Conservation (phyloP, 306 rosid genomes). For the Dalbergia cochinchinensis region DNA sequence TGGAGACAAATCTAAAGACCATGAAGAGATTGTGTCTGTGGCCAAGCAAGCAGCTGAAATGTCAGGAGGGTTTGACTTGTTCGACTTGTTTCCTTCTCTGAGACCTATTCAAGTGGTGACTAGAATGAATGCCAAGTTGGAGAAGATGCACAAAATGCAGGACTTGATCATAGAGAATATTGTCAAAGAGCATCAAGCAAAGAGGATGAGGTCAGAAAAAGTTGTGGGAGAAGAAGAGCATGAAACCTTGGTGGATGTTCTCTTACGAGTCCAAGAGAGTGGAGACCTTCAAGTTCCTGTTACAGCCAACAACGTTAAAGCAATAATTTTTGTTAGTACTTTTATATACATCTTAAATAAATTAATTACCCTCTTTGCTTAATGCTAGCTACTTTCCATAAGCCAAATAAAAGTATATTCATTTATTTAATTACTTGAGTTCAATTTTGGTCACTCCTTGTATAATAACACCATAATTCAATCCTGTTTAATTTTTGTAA, state of each 20-base stretch:
- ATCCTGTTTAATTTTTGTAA: too few relatives aligned
- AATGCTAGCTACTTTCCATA: too few relatives aligned
- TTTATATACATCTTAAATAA: too few relatives aligned
- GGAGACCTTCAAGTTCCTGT: not conserved
- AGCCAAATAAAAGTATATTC: too few relatives aligned
- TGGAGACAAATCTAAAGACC: not conserved
- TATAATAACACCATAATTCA: too few relatives aligned
- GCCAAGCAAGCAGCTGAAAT: not conserved
- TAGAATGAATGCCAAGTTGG: not conserved
- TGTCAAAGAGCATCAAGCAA: not conserved
- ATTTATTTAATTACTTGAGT: too few relatives aligned
- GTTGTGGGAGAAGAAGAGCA: not conserved
- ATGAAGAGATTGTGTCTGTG: not conserved
- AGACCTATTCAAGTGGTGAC: not conserved
- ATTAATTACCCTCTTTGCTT: too few relatives aligned
- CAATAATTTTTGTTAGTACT: not conserved
- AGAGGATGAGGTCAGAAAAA: not conserved
- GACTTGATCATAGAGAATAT: not conserved
- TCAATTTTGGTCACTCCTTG: too few relatives aligned
- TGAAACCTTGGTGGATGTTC: not conserved
- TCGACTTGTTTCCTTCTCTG: not conserved
- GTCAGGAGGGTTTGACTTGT: not conserved
- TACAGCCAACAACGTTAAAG: not conserved
- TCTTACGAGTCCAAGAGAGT: not conserved
- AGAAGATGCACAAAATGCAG: not conserved